These are phyloP conservation scores for Fereydounia khargensis DNA, from an alignment of 1,284 basidiomycete species.

Conservation along the genomic window DNA sequence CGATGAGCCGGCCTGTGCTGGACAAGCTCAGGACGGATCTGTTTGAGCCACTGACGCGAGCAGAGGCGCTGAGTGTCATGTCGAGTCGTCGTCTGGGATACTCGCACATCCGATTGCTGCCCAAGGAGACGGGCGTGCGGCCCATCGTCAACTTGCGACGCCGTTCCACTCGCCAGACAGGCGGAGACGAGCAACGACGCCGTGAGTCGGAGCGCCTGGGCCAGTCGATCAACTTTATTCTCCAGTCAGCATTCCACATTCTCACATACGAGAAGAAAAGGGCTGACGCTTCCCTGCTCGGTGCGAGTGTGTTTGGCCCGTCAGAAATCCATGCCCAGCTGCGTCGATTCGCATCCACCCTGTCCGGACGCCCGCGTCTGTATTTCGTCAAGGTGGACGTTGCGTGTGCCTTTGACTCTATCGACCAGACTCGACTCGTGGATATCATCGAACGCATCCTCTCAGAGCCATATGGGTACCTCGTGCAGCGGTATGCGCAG, in stretches of 20 bases:
- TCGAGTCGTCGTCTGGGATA: conserved; percentile 64
- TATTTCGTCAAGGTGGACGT: conserved; percentile 98
- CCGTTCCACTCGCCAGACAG: conserved; percentile 56
- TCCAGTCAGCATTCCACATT: conserved; percentile 65
- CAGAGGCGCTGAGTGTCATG: conserved; percentile 55
- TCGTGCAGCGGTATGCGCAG: conserved; percentile 44
- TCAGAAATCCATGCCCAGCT: conserved; percentile 59
- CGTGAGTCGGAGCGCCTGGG: conserved; percentile 28
- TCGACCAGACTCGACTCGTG: conserved; percentile 82
- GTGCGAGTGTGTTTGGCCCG: conserved; percentile 43
- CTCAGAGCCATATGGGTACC: conserved; percentile 34
- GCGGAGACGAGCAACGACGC: conserved; percentile 1
- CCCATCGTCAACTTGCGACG: conserved; percentile 89
- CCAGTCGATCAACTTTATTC: conserved; percentile 78
- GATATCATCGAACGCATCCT: conserved; percentile 69
- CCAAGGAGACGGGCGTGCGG: conserved; percentile 89
- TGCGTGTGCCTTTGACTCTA: conserved; percentile 92
- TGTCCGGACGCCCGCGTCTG: conserved; percentile 6
- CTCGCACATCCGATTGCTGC: conserved; percentile 82
- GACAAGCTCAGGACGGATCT: conserved; percentile 66
- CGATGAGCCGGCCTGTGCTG: conserved; percentile 75
- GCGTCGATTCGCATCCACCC: conserved; percentile 19
- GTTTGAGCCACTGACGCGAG: conserved; percentile 31
- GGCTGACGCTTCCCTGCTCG: conserved; percentile 11
- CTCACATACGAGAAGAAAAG: conserved; percentile 40